A percentile compares a stretch with the other conserved stretches of the same genome.
phyloP scores from a whole-genome alignment of 1,284 basidiomycete genomes.

The Marasmius fiardii region DNA sequence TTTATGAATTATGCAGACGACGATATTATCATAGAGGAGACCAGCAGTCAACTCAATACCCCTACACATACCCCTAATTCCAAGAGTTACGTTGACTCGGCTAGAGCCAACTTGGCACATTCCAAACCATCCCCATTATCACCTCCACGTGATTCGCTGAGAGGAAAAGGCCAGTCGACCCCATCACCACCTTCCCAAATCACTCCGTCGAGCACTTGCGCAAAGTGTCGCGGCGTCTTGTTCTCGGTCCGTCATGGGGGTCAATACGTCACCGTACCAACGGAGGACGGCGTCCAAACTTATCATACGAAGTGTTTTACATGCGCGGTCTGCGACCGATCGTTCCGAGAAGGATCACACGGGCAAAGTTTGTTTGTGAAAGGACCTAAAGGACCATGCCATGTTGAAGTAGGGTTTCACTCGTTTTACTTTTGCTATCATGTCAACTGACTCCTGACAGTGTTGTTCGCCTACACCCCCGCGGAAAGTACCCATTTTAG shows the following conservation, averaged over 20 bases:
- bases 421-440: constrained; percentile 6
- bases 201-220: constrained; percentile 36
- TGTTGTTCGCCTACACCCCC: constrained; percentile 57
- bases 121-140: not conserved
- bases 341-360: constrained; percentile 57
- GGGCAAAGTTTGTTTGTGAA: constrained; percentile 69
- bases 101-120: not conserved
- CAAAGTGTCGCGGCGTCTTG: constrained; percentile 54
- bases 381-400: constrained; percentile 61
- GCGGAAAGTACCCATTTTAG: constrained; percentile 14
- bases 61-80: constrained; percentile 19
- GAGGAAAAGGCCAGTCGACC: not conserved
- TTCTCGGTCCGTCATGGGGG: constrained; percentile 53
- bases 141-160: constrained; percentile 2
- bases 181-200: constrained; percentile 18
- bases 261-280: constrained; percentile 66
- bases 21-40: constrained; percentile 28
- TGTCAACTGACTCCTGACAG: constrained; percentile 30
- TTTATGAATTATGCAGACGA: constrained; percentile 21
- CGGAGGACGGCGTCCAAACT: constrained; percentile 47
- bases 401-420: constrained; percentile 53
- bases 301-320: constrained; percentile 76
- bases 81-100: constrained; percentile 1
- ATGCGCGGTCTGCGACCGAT: constrained; percentile 59
- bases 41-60: constrained; percentile 27